Evolutionary conservation across 805 yeast genomes (phyloP), one percentile per base, ranked within the genome.

Genomic region (Schwanniomyces pseudopolymorphus): DNA sequence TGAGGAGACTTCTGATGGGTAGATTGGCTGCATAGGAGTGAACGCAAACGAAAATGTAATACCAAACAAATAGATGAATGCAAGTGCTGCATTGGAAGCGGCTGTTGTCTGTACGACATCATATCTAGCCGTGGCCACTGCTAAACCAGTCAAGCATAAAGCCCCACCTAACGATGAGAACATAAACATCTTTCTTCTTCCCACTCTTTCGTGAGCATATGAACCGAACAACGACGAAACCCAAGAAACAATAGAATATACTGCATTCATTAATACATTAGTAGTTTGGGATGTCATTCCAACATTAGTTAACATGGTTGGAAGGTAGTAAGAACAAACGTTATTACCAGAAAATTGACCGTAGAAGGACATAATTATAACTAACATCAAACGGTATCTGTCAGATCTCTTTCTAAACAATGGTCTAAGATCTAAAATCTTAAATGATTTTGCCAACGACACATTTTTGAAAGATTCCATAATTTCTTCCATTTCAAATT

Each of bases 331-430:
- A 11, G 78, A 69, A 35, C 72, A 71, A 46, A 76, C 63, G 40
- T 77, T 77, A 52, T 74, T 75, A 51, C 82, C 82, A 28, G 77
- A 69, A 40, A 74, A 60, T 52, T 77, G 80, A 67, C 64, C 64
- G 49, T 69, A 58, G 43, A 61, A 54, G 24, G 70, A 72, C 44
- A 74, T 56, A 52, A 62, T 53, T 44, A 48, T 13, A n/a, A 51
- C 55, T 13, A 57, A 21, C 9, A 50, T 27, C 4, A 54, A 39
- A 33, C 59, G 40, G 24, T 45, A 43, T 19, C 51, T 46, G 26
- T 46, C 51, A 16, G 53, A 25, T 38, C 47, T 46, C 7, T 28
- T 42, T 24, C 27, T 42, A n/a, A n/a, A n/a, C n/a, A n/a, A n/a
- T n/a, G n/a, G n/a, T 19, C 54, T 44, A 26, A 55, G 31, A 37